phyloP scores from a whole-genome alignment of 108 stramenopile species.

The Schizochytrium sp. region DNA sequence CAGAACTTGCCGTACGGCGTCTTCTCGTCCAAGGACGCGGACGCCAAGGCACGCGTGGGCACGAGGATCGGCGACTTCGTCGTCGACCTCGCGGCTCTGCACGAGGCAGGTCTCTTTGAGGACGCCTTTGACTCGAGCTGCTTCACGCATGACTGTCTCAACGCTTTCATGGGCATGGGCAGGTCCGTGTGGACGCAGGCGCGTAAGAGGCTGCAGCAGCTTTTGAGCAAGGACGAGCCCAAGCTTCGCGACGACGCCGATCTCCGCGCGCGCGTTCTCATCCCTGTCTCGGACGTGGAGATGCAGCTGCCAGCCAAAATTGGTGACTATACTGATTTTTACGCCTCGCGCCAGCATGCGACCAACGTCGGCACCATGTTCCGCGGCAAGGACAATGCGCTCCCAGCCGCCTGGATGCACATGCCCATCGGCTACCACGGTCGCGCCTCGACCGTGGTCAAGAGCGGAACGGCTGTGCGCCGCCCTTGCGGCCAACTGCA shows the following conservation, averaged over 20 bases:
- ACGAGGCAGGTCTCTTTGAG: constrained; percentile 62
- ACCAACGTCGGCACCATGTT: constrained; percentile 85
- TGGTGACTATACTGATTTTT: constrained; percentile 85
- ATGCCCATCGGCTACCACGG: constrained; percentile 87
- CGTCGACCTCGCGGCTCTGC: constrained; percentile 59
- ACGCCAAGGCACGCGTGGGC: not conserved
- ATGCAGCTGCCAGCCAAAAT: constrained; percentile 70
- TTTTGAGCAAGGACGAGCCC: constrained; percentile 43
- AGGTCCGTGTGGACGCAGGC: constrained; percentile 58
- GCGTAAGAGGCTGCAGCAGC: constrained; percentile 49
- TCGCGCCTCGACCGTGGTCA: constrained; percentile 60
- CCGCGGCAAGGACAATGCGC: constrained; percentile 77
- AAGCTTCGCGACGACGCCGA: constrained; percentile 26
- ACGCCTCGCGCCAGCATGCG: constrained; percentile 78
- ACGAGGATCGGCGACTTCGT: constrained; percentile 10
- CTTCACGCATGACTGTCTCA: constrained; percentile 39
- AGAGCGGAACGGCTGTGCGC: constrained; percentile 42
- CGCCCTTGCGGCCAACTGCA: constrained; percentile 80
- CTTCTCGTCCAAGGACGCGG: constrained; percentile 36
- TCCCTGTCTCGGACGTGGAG: constrained; percentile 35
- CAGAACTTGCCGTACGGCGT: constrained; percentile 78
- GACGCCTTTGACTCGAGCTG: constrained; percentile 4
- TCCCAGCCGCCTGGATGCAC: constrained; percentile 83
- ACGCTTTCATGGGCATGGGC: constrained; percentile 59
- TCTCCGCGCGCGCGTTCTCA: constrained; percentile 42